Percentiles rank a stretch among this genome's conserved stretches.
phyloP scores from a whole-genome alignment of 116 monocot genomes.

The Cymodocea nodosa region DNA sequence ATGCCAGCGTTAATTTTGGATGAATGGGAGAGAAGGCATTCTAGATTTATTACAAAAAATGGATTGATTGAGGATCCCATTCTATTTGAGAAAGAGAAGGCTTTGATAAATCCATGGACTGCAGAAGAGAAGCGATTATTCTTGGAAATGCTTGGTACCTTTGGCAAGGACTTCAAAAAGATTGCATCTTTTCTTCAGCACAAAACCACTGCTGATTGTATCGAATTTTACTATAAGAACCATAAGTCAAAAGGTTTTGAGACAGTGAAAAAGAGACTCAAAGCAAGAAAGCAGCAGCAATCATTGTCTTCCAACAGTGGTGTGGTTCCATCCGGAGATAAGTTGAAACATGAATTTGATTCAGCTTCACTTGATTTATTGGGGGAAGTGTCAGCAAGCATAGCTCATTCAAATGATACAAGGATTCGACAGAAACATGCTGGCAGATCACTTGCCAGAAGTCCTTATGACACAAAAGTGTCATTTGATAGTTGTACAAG shows the following conservation, averaged over 20 bases:
- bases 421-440: constrained; percentile 17
- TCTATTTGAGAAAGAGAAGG: constrained; percentile 48
- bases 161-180: constrained; percentile 74
- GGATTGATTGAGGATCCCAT: constrained; percentile 65
- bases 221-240: constrained; percentile 93
- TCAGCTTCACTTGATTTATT: constrained; percentile 45
- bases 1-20: constrained; percentile 78
- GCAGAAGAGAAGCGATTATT: constrained; percentile 65
- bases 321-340: constrained; percentile 44
- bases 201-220: constrained; percentile 86
- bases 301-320: constrained; percentile 26
- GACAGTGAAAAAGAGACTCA: constrained; percentile 49
- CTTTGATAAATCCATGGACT: constrained; percentile 78
- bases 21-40: constrained; percentile 39
- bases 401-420: constrained; percentile 17
- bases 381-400: constrained; percentile 31
- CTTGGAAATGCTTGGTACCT: constrained; percentile 68
- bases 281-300: constrained; percentile 31
- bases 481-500: constrained; percentile 16
- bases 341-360: constrained; percentile 41
- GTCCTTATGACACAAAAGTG: constrained; percentile 12
- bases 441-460: constrained; percentile 5
- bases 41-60: constrained; percentile 48
- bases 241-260: constrained; percentile 71
- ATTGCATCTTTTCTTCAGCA: constrained; percentile 69